Conservation (phyloP, 495 filamentous ascomycete species). For the Recurvomyces mirabilis region DNA sequence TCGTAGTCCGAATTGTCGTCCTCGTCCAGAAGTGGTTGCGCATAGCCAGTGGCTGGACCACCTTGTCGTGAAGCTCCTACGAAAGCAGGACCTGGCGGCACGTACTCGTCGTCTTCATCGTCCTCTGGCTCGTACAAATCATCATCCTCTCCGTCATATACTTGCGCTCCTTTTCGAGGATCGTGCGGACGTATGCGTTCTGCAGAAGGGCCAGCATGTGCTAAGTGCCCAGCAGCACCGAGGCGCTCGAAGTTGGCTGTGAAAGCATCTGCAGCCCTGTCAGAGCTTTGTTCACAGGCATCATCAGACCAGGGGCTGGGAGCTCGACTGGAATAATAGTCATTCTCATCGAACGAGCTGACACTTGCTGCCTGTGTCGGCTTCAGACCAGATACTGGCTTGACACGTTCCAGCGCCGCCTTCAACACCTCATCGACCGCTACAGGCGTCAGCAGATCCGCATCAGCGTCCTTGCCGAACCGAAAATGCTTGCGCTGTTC, state of each 20-base stretch:
- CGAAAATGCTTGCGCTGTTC: constrained; percentile 49
- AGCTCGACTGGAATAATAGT: constrained; percentile 81
- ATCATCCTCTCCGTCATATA: not conserved
- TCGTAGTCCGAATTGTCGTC: constrained; percentile 23
- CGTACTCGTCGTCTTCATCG: constrained; percentile 20
- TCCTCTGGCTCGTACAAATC: constrained; percentile 12
- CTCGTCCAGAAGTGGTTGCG: constrained; percentile 7
- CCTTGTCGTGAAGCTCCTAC: constrained; percentile 6
- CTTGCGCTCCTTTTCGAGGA: not conserved
- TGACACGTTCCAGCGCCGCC: constrained; percentile 61
- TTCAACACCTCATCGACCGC: constrained; percentile 63
- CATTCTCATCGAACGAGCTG: constrained; percentile 82
- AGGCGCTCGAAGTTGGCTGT: constrained; percentile 19
- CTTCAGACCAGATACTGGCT: constrained; percentile 47
- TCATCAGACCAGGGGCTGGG: constrained; percentile 33
- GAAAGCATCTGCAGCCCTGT: constrained; percentile 18
- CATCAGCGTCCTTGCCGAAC: constrained; percentile 42
- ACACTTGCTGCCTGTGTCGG: constrained; percentile 39
- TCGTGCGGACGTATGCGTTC: no score
- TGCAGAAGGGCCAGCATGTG: no score
- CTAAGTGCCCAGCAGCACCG: no score
- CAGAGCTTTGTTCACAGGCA: constrained; percentile 27
- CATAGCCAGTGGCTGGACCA: not conserved
- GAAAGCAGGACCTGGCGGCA: constrained; percentile 17
- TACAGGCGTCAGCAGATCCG: constrained; percentile 56